Evolutionary conservation across 108 stramenopile genomes (phyloP).

Genomic region (Schizochytrium sp.): DNA sequence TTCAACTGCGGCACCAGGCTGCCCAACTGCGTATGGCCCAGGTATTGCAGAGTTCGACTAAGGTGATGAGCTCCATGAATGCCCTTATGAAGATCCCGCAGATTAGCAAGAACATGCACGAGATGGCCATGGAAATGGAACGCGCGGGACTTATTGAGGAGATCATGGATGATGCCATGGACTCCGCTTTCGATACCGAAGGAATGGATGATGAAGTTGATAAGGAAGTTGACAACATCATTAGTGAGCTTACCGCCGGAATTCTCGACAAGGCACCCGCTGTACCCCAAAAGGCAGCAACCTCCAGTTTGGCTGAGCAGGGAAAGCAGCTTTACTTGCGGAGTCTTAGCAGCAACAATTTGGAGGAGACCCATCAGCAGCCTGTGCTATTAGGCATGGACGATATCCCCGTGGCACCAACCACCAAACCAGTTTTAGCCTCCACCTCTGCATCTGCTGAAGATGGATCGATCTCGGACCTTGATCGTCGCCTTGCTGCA

Average conservation of each 20-base stretch:
- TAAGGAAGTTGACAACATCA: conserved; percentile 69
- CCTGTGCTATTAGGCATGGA: not conserved
- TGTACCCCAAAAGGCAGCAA: conserved; percentile 66
- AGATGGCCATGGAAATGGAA: conserved; percentile 75
- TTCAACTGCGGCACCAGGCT: conserved; percentile 72
- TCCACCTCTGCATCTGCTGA: not conserved
- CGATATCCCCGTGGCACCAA: conserved; percentile 4
- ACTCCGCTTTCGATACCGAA: conserved; percentile 51
- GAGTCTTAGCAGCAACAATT: not conserved
- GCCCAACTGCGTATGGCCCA: conserved; percentile 69
- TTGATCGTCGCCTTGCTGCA: conserved; percentile 16
- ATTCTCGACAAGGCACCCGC: conserved; percentile 62
- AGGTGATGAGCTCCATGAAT: conserved; percentile 73
- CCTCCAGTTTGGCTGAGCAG: conserved; percentile 20
- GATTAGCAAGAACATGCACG: conserved; percentile 71
- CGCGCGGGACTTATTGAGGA: conserved; percentile 72
- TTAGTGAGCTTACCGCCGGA: conserved; percentile 70
- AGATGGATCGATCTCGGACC: not conserved
- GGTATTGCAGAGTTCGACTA: conserved; percentile 71
- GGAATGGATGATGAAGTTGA: conserved; percentile 65
- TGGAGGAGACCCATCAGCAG: not conserved
- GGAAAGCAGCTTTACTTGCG: conserved; percentile 3
- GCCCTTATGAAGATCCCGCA: conserved; percentile 73
- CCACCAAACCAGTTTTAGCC: not conserved
- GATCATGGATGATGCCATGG: conserved; percentile 67